Evolutionary conservation across 140 eudicot genomes (phyloP), one percentile per base, ranked within the genome.

Genomic region (Erigeron philadelphicus): DNA sequence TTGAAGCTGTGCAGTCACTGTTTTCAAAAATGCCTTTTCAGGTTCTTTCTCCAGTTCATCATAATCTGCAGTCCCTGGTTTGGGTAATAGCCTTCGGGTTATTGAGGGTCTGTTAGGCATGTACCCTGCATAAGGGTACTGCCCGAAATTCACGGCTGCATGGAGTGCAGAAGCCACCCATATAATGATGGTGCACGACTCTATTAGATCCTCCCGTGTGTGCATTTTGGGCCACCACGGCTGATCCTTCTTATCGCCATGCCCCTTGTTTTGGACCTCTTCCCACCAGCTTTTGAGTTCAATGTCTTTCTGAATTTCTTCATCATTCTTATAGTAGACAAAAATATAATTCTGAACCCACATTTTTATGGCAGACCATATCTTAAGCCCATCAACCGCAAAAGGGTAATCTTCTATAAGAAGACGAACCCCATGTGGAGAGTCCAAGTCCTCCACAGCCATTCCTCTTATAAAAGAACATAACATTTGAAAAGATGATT

Each of bases 141-240:
- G 96, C 8, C 96, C 95, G 8, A 89, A 89, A 41, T 89, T 89
- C 21, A 84, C 82, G 1, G 95, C 95, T 7, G 96, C 95, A 55
- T 89, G 96, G 11, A 86, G 86, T 1, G 96, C 96, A 40, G 95
- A 84, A 6, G 89, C 89, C 4, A 75, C 65, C 96, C 96, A 89
- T 74, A 89, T 84, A 69, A 89, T 84, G 47, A 23, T 89, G 16
- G 96, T 87, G 84, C 91, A 86, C 0, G 86, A 72, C 5, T 84
- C 74, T 3, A 83, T 80, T 17, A 89, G 83, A 17, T 89, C 95
- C 16, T 82, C 68, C 1, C 71, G 71, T 0, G 95, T 87, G 21
- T 82, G 83, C 89, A 89, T 80, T 68, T 76, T 75, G 1, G 95
- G 96, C 96, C 96, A 89, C 96, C 96, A 89, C 0, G 75, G 56